These are phyloP conservation scores for Cutaneotrichosporon sp. DNA, from an alignment of 1,284 basidiomycete genomes.

Conservation along the genomic window DNA sequence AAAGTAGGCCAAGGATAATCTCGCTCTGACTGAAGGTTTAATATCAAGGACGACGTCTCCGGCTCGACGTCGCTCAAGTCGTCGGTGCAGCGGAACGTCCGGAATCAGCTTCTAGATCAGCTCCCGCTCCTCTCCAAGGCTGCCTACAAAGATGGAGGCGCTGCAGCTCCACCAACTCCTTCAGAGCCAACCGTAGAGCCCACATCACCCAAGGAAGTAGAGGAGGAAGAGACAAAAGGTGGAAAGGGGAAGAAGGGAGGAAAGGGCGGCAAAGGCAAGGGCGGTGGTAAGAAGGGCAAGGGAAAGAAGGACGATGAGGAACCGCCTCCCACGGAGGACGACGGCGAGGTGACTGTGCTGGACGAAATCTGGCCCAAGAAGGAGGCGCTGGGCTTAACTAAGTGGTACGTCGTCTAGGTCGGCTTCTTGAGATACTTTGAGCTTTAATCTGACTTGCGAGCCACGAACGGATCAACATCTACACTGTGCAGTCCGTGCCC, in stretches of 20 bases:
- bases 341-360: slow-evolving; percentile 55
- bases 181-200: slow-evolving; percentile 1
- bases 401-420: slow-evolving; percentile 79
- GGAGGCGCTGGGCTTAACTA: slow-evolving; percentile 83
- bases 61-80: slow-evolving; percentile 93
- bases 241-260: slow-evolving; percentile 22
- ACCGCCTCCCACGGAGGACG: slow-evolving; percentile 50
- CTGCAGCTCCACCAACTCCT: slow-evolving; percentile 15
- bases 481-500: slow-evolving; percentile 77
- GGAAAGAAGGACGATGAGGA: slow-evolving; percentile 30
- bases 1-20: slow-evolving; percentile 26
- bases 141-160: slow-evolving; percentile 28
- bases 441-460: slow-evolving; percentile 53
- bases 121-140: slow-evolving; percentile 61
- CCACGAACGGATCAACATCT: slow-evolving; percentile 92
- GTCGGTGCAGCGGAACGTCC: slow-evolving; percentile 85
- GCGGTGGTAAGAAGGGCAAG: slow-evolving; percentile 35
- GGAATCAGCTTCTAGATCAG: slow-evolving; percentile 72
- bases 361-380: slow-evolving; percentile 99
- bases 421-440: background rate
- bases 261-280: slow-evolving; percentile 25
- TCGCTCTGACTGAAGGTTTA: slow-evolving; percentile 60
- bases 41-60: slow-evolving; percentile 77
- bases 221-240: slow-evolving; percentile 29
- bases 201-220: slow-evolving; percentile 13